phyloP scores from a whole-genome alignment of 2,329 filamentous ascomycete species.

The Tolypocladium cylindrosporum region DNA sequence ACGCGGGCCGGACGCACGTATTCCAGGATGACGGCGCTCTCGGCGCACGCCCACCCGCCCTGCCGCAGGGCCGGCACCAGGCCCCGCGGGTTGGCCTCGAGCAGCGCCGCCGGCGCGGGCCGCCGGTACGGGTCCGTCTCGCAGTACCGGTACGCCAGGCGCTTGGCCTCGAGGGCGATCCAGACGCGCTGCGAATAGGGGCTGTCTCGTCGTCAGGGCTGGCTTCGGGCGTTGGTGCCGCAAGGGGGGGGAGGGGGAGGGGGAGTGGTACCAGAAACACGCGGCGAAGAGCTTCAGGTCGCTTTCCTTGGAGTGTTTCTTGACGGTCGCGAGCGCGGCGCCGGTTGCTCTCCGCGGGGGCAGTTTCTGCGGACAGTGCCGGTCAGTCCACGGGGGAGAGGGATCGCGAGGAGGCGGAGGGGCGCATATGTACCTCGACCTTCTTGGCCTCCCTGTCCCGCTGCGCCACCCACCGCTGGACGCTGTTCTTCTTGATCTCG shows the following conservation, averaged over 20 bases:
- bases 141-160: conserved; percentile 73
- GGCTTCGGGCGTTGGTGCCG: conserved; percentile 3
- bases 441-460: conserved; percentile 58
- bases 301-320: conserved; percentile 58
- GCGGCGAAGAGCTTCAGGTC: conserved; percentile 71
- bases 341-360: conserved; percentile 66
- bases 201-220: conserved; percentile 26
- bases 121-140: conserved; percentile 76
- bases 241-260: background rate
- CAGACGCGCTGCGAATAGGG: conserved; percentile 83
- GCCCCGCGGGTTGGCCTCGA: conserved; percentile 68
- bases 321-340: conserved; percentile 56
- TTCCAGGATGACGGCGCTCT: conserved; percentile 76
- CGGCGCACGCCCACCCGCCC: conserved; percentile 72
- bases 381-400: background rate
- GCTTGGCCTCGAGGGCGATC: conserved; percentile 77
- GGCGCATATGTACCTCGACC: conserved; percentile 13
- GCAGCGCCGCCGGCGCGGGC: conserved; percentile 41
- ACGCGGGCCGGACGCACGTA: conserved; percentile 44
- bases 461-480: conserved; percentile 55
- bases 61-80: conserved; percentile 69
- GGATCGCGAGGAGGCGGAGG: background rate
- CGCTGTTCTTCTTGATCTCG: conserved; percentile 71
- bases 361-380: conserved; percentile 42
- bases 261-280: conserved; percentile 61